A percentile compares a stretch with the other conserved stretches of the same genome.
phyloP scores from a whole-genome alignment of 2,329 filamentous ascomycete species.

The Aureobasidium subglaciale region DNA sequence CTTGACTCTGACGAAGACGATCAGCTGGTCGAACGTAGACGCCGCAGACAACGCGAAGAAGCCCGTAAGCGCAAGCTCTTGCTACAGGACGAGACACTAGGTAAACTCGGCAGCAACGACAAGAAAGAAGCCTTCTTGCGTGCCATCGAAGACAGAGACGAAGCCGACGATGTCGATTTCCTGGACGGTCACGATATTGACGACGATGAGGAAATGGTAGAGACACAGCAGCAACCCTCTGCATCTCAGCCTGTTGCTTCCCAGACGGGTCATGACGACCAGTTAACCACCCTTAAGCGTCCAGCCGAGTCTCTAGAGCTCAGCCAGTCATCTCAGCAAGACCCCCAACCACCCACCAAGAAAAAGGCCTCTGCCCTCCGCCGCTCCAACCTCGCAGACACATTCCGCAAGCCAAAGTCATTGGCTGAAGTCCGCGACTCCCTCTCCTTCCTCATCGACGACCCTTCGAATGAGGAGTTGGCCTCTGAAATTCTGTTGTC shows the following conservation, averaged over 20 bases:
- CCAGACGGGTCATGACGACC: neutral
- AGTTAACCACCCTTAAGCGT: conserved; percentile 28
- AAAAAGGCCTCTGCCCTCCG: conserved; percentile 3
- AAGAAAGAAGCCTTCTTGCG: conserved; percentile 81
- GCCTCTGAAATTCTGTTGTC: conserved; percentile 35
- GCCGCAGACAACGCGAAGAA: conserved; percentile 80
- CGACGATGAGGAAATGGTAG: conserved; percentile 33
- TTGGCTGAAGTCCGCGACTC: conserved; percentile 77
- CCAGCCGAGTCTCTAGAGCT: conserved; percentile 20
- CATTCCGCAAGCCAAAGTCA: conserved; percentile 58
- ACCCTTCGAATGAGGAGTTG: conserved; percentile 49
- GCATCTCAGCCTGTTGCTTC: conserved; percentile 1
- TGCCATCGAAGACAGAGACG: conserved; percentile 75
- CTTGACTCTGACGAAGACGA: conserved; percentile 82
- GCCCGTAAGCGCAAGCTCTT: conserved; percentile 86
- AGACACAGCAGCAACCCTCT: conserved; percentile 29
- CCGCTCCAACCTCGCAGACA: conserved; percentile 26
- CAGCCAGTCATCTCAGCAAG: neutral
- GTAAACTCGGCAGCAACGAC: conserved; percentile 62
- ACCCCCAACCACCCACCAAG: neutral
- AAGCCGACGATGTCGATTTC: conserved; percentile 63
- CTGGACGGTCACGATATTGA: conserved; percentile 49
- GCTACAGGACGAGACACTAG: conserved; percentile 76
- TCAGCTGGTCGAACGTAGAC: conserved; percentile 62
- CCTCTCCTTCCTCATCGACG: conserved; percentile 74